Conservation (phyloP, 257 asterid genomes). For the Gynochthodes officinalis region DNA sequence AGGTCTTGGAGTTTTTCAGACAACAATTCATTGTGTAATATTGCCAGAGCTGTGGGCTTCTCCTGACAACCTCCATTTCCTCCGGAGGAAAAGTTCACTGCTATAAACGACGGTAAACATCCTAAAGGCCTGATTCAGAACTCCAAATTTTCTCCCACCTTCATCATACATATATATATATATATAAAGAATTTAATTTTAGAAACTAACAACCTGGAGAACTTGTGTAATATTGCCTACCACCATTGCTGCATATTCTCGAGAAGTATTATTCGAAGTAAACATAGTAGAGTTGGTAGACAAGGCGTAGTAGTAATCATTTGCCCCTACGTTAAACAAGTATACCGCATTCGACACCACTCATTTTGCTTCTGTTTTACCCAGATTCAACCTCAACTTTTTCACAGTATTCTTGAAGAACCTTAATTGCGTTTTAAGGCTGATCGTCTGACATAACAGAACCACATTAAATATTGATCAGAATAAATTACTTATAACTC, state of each 20-base stretch:
- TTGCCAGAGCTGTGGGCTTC: neutral
- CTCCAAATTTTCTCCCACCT: constrained; percentile 36
- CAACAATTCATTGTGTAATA: neutral
- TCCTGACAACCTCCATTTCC: neutral
- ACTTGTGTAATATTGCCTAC: neutral
- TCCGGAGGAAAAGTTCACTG: neutral
- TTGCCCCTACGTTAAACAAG: constrained; percentile 25
- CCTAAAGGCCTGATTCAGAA: constrained; percentile 9
- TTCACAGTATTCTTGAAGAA: neutral
- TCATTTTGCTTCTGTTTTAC: neutral
- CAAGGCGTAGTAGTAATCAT: constrained; percentile 14
- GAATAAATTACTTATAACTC: neutral
- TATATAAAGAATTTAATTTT: neutral
- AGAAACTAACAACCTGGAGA: neutral
- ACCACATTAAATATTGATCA: neutral
- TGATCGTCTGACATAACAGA: neutral
- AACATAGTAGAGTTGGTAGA: constrained; percentile 7
- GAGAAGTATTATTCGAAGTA: constrained; percentile 12
- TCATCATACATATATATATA: neutral
- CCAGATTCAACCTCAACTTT: neutral
- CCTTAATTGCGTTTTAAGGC: neutral
- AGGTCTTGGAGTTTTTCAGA: neutral
- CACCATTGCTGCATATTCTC: neutral
- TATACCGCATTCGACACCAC: constrained; percentile 25
- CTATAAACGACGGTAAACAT: constrained; percentile 21